Evolutionary conservation across 371 early-diverging fungal species (phyloP).

Genomic region (Rhizopus delemar): DNA sequence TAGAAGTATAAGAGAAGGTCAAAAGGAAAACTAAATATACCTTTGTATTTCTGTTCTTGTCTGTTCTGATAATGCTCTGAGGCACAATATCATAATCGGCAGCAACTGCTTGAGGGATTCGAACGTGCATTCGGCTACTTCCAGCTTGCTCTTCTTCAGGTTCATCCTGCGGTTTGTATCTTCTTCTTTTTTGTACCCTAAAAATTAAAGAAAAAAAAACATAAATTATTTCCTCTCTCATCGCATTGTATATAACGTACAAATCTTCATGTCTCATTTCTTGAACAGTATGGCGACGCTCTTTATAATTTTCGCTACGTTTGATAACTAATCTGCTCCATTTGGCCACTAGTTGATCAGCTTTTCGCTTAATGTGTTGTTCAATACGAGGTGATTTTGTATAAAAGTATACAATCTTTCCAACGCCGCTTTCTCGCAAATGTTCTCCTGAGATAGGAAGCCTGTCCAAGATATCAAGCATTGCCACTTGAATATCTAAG

Average conservation of each 20-base stretch:
- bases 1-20: not conserved
- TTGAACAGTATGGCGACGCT: constrained; percentile 48
- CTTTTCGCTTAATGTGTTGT: constrained; percentile 72
- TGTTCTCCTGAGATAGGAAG: constrained; percentile 86
- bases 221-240: not conserved
- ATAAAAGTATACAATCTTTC: constrained; percentile 94
- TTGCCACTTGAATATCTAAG: constrained; percentile 85
- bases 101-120: constrained; percentile 50
- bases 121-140: constrained; percentile 33
- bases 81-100: constrained; percentile 56
- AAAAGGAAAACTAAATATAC: constrained; percentile 11
- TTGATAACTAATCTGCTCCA: constrained; percentile 89
- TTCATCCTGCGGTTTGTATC: constrained; percentile 28
- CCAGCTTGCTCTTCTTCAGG: constrained; percentile 33
- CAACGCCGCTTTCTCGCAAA: constrained; percentile 86
- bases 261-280: constrained; percentile 45
- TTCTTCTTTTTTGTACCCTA: constrained; percentile 36
- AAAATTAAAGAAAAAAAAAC: constrained; percentile 2
- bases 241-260: constrained; percentile 22
- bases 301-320: constrained; percentile 77
- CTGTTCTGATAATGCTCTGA: constrained; percentile 42
- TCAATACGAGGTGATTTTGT: constrained; percentile 85
- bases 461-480: constrained; percentile 77
- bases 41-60: constrained; percentile 27
- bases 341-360: constrained; percentile 80